These are phyloP conservation scores for Albifimbria verrucaria DNA, from an alignment of 2,329 filamentous ascomycete species.

Conservation along the genomic window DNA sequence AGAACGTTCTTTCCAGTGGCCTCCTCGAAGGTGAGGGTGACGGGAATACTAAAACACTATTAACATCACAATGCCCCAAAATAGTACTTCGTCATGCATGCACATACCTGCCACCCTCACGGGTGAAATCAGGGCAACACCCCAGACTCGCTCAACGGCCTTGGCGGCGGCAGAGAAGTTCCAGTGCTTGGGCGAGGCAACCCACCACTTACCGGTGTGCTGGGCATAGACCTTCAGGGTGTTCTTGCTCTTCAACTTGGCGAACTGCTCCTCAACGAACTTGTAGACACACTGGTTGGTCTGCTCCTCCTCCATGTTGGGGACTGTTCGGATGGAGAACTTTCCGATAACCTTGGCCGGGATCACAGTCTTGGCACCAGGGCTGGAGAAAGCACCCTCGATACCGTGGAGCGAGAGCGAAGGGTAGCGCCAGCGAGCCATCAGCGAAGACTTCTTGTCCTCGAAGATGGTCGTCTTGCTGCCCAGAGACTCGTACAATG, in stretches of 20 bases:
- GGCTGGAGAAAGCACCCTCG: slow-evolving; percentile 89
- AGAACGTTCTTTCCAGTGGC: slow-evolving; percentile 97
- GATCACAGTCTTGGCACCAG: slow-evolving; percentile 97
- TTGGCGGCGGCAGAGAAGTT: slow-evolving; percentile 94
- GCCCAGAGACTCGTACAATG: slow-evolving; percentile 86
- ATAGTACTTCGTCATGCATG: background rate
- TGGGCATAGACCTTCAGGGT: slow-evolving; percentile 75
- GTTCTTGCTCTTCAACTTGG: slow-evolving; percentile 90
- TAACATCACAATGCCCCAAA: slow-evolving; percentile 10
- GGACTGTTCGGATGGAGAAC: slow-evolving; percentile 96
- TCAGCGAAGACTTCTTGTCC: slow-evolving; percentile 88
- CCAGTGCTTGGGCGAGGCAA: slow-evolving; percentile 96
- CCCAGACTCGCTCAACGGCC: slow-evolving; percentile 94
- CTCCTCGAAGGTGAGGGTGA: slow-evolving; percentile 95
- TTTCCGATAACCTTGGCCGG: slow-evolving; percentile 97
- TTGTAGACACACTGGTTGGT: slow-evolving; percentile 84
- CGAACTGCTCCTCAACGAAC: slow-evolving; percentile 80
- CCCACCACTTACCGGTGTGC: slow-evolving; percentile 98
- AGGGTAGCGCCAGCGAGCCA: slow-evolving; percentile 94
- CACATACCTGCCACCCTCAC: slow-evolving; percentile 82
- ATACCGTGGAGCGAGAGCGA: slow-evolving; percentile 92
- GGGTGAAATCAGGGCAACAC: slow-evolving; percentile 90
- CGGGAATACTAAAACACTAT: slow-evolving; percentile 93
- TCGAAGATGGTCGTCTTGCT: slow-evolving; percentile 82
- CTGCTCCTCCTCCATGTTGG: slow-evolving; percentile 90